These are phyloP conservation scores for Talaromyces sp. DNA, from an alignment of 2,329 filamentous ascomycete species.

Conservation along the genomic window DNA sequence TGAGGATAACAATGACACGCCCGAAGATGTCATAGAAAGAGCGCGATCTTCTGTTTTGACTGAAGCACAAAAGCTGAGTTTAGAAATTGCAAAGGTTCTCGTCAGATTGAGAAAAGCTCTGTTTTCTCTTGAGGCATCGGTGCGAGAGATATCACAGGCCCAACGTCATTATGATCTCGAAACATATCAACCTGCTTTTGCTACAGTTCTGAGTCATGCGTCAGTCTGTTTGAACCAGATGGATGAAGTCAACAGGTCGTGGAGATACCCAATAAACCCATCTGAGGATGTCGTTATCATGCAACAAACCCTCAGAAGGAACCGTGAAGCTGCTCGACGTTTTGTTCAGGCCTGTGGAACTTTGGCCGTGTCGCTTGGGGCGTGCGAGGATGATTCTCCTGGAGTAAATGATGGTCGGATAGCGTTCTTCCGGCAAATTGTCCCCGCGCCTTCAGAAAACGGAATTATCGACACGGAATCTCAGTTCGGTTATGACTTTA, in stretches of 20 bases:
- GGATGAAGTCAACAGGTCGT: constrained; percentile 54
- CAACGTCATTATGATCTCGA: constrained; percentile 30
- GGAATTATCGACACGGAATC: constrained; percentile 41
- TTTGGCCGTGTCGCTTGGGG: constrained; percentile 57
- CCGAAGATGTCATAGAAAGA: constrained; percentile 38
- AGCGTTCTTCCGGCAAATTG: constrained; percentile 50
- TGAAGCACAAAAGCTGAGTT: constrained; percentile 54
- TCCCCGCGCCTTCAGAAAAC: constrained; percentile 48
- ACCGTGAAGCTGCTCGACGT: constrained; percentile 56
- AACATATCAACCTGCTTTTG: constrained; percentile 41
- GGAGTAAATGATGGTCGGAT: constrained; percentile 42
- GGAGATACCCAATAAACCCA: constrained; percentile 62
- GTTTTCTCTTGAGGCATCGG: constrained; percentile 50
- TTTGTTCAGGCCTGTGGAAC: constrained; percentile 64
- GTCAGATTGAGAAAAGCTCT: constrained; percentile 56
- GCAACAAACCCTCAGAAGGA: constrained; percentile 57
- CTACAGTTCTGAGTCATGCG: constrained; percentile 44
- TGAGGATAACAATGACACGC: constrained; percentile 26
- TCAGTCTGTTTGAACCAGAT: constrained; percentile 55
- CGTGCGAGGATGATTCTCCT: constrained; percentile 44
- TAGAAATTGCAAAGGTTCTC: constrained; percentile 56
- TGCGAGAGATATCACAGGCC: constrained; percentile 33
- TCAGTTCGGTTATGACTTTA: constrained; percentile 63
- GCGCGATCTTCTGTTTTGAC: constrained; percentile 50
- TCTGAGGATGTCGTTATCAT: constrained; percentile 51